These are phyloP conservation scores for Psilocybe tampanensis DNA, from an alignment of 768 basidiomycete genomes.

Conservation along the genomic window DNA sequence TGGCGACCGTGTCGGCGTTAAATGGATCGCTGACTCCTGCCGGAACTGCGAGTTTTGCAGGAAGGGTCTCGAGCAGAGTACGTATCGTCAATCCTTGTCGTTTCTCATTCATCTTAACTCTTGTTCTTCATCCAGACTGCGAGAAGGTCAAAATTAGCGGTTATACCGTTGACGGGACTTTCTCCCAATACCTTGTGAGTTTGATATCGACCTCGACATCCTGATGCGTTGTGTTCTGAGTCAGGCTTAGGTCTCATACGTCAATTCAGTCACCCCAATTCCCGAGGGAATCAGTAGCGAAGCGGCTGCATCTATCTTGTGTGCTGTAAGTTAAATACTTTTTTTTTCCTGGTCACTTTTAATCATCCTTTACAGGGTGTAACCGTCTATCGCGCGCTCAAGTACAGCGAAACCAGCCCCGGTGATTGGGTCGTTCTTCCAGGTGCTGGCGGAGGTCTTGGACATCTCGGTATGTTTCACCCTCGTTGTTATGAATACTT, in stretches of 20 bases:
- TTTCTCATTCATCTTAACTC: neutral
- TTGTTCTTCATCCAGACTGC: constrained; percentile 53
- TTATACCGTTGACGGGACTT: constrained; percentile 78
- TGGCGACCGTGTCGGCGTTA: constrained; percentile 83
- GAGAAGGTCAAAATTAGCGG: constrained; percentile 61
- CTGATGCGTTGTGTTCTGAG: neutral
- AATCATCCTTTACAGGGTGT: constrained; percentile 52
- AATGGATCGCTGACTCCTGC: constrained; percentile 76
- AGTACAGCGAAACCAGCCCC: constrained; percentile 61
- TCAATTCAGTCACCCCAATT: constrained; percentile 76
- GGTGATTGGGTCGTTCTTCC: constrained; percentile 81
- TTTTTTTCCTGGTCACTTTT: neutral
- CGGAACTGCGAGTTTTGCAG: constrained; percentile 76
- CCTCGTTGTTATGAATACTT: neutral
- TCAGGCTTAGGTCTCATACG: constrained; percentile 57
- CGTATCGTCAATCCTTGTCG: constrained; percentile 16
- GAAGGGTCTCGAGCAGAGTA: constrained; percentile 76
- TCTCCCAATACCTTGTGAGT: constrained; percentile 64
- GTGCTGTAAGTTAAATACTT: constrained; percentile 52
- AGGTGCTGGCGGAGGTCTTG: constrained; percentile 82
- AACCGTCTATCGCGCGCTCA: constrained; percentile 86
- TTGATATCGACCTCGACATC: neutral
- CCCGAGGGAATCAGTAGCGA: constrained; percentile 68
- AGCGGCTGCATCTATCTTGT: constrained; percentile 75
- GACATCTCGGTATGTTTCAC: constrained; percentile 62